phyloP scores from a whole-genome alignment of 2,329 filamentous ascomycete species.

The Hymenoscyphus fraxineus region DNA sequence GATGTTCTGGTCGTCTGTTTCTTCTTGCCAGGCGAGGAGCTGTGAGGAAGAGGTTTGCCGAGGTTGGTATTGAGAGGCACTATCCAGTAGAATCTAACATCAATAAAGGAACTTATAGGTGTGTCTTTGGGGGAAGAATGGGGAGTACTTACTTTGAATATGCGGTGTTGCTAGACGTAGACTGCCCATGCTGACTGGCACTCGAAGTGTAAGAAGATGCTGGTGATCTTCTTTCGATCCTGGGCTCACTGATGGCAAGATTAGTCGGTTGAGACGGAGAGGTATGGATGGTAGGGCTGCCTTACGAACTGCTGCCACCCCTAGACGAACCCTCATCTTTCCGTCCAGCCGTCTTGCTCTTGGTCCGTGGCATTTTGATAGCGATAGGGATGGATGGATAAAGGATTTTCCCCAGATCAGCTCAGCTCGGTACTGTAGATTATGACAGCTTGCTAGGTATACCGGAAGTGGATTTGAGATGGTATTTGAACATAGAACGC shows the following conservation, averaged over 20 bases:
- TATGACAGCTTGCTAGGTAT: background rate
- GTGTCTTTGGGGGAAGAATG: background rate
- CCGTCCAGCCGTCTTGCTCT: background rate
- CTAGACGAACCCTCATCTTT: background rate
- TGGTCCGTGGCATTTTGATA: background rate
- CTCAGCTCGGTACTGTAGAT: background rate
- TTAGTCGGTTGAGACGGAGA: background rate
- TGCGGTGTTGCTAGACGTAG: background rate
- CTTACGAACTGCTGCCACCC: background rate
- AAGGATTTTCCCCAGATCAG: background rate
- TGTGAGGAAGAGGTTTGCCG: background rate
- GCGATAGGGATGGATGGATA: background rate
- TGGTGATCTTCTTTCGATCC: background rate
- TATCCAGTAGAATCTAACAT: background rate
- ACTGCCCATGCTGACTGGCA: background rate
- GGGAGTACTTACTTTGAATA: background rate
- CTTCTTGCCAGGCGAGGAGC: background rate
- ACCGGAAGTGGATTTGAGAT: background rate
- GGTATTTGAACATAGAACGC: background rate
- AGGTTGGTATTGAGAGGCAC: background rate
- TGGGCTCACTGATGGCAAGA: background rate
- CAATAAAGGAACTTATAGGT: background rate
- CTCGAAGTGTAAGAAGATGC: background rate
- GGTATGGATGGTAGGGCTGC: background rate
- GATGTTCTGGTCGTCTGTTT: background rate